These are phyloP conservation scores for Erodium trifolium DNA, from an alignment of 441 rosid species.

Conservation along the genomic window DNA sequence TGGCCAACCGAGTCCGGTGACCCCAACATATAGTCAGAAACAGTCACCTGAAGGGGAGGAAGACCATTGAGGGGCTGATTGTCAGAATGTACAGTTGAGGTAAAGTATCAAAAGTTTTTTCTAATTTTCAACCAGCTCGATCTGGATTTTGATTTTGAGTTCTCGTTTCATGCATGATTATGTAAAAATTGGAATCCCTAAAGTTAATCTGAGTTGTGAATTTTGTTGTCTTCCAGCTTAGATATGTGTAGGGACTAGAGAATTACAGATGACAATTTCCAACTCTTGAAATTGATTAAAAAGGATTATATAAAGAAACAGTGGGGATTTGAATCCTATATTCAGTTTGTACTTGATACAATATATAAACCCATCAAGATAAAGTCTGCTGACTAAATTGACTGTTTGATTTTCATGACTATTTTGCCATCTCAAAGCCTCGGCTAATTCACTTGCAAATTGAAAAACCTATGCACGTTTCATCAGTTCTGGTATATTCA, in stretches of 20 bases:
- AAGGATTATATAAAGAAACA: constrained; percentile 11
- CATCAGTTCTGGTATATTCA: too few species aligned
- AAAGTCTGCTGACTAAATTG: too few species aligned
- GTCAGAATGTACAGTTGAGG: constrained; percentile 54
- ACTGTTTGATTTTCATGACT: too few species aligned
- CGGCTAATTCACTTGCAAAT: too few species aligned
- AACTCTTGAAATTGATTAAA: constrained; percentile 16
- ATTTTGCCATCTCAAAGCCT: too few species aligned
- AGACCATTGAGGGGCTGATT: constrained; percentile 26
- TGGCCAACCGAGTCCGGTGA: constrained; percentile 18
- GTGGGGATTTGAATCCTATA: constrained; percentile 11
- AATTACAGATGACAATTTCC: constrained; percentile 10
- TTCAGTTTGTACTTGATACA: constrained; percentile 7
- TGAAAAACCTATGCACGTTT: too few species aligned
- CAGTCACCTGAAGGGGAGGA: constrained; percentile 22
- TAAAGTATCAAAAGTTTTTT: constrained; percentile 28
- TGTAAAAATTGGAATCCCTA: constrained; percentile 28
- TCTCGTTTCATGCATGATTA: constrained; percentile 22
- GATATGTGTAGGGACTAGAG: constrained; percentile 15
- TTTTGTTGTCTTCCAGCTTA: constrained; percentile 23
- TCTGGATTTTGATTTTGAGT: constrained; percentile 26
- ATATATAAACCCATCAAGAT: neutral
- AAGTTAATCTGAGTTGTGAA: constrained; percentile 28
- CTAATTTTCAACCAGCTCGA: constrained; percentile 21
- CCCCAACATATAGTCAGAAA: constrained; percentile 23